A percentile compares a stretch with the other conserved stretches of the same genome.
phyloP scores from a whole-genome alignment of 495 filamentous ascomycete species.

The Hypoxylon subgilvum region DNA sequence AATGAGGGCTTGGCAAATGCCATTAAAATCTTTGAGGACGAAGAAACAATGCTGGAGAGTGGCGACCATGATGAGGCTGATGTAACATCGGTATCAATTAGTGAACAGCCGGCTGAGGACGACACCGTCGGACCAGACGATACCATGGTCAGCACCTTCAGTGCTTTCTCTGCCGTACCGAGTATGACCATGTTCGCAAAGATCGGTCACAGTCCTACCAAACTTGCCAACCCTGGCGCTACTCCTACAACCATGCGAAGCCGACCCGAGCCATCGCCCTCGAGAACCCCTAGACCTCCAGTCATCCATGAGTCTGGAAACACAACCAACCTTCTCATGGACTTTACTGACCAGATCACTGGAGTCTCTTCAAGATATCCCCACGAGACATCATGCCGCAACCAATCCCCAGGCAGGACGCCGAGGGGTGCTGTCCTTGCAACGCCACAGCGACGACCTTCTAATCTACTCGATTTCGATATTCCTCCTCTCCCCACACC shows the following conservation, averaged over 20 bases:
- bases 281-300: slow-evolving; percentile 62
- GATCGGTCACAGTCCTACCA: slow-evolving; percentile 63
- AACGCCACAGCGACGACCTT: slow-evolving; percentile 49
- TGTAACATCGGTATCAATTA: slow-evolving; percentile 31
- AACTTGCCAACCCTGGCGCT: slow-evolving; percentile 42
- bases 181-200: slow-evolving; percentile 87
- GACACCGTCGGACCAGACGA: slow-evolving; percentile 66
- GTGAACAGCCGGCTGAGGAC: slow-evolving; percentile 30
- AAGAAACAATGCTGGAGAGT: slow-evolving; percentile 42
- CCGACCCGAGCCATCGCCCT: slow-evolving; percentile 48
- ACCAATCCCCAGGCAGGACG: slow-evolving; percentile 18
- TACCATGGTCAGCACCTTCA: slow-evolving; percentile 72
- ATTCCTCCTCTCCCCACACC: slow-evolving; percentile 88
- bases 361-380: slow-evolving; percentile 53
- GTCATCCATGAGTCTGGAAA: slow-evolving; percentile 51
- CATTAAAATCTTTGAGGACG: slow-evolving; percentile 62
- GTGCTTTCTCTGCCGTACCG: slow-evolving; percentile 83
- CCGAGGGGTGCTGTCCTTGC: slow-evolving; percentile 20
- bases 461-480: slow-evolving; percentile 88
- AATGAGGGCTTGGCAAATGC: slow-evolving; percentile 51
- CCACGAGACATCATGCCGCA: slow-evolving; percentile 38
- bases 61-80: slow-evolving; percentile 32
- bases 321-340: slow-evolving; percentile 77
- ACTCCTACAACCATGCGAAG: slow-evolving; percentile 37
- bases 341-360: slow-evolving; percentile 81